Conservation (phyloP, 805 yeast species). For the Candida pseudofarinosa region DNA sequence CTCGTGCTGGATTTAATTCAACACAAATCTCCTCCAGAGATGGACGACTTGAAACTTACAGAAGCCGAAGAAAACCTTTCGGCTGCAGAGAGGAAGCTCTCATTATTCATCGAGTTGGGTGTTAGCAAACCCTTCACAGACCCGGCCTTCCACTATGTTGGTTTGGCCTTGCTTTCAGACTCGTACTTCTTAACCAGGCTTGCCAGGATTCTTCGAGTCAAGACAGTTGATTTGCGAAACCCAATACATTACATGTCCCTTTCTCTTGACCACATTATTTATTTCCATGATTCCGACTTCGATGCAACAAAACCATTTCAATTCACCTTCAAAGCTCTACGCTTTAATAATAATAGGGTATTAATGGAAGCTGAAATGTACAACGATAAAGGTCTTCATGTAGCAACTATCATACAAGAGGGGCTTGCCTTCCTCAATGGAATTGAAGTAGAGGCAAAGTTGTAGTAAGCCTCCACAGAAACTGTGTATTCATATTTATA, state of each 20-base stretch:
- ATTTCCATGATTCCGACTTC: slow-evolving; percentile 56
- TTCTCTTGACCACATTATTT: slow-evolving; percentile 63
- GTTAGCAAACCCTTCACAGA: slow-evolving; percentile 15
- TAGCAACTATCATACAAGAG: slow-evolving; percentile 64
- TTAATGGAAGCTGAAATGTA: slow-evolving; percentile 58
- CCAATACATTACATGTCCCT: slow-evolving; percentile 43
- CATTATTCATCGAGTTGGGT: slow-evolving; percentile 27
- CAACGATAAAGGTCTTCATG: slow-evolving; percentile 44
- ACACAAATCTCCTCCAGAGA: slow-evolving; percentile 30
- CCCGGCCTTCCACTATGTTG: slow-evolving; percentile 41
- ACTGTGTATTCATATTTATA: neutral
- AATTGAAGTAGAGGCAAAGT: slow-evolving; percentile 11
- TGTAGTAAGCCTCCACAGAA: no score
- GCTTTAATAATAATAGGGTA: slow-evolving; percentile 50
- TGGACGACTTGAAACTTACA: slow-evolving; percentile 25
- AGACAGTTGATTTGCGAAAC: slow-evolving; percentile 21
- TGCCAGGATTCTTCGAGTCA: slow-evolving; percentile 45
- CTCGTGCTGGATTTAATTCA: slow-evolving; percentile 13
- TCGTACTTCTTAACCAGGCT: slow-evolving; percentile 49
- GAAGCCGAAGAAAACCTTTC: slow-evolving; percentile 19
- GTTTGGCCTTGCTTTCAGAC: slow-evolving; percentile 58
- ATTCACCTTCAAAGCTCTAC: slow-evolving; percentile 44
- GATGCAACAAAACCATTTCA: slow-evolving; percentile 49
- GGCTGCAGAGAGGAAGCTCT: slow-evolving; percentile 20
- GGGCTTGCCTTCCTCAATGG: slow-evolving; percentile 43